Evolutionary conservation across 148 eudicot species (phyloP), one percentile per base, ranked within the genome.

Genomic region (Nepenthes gracilis): DNA sequence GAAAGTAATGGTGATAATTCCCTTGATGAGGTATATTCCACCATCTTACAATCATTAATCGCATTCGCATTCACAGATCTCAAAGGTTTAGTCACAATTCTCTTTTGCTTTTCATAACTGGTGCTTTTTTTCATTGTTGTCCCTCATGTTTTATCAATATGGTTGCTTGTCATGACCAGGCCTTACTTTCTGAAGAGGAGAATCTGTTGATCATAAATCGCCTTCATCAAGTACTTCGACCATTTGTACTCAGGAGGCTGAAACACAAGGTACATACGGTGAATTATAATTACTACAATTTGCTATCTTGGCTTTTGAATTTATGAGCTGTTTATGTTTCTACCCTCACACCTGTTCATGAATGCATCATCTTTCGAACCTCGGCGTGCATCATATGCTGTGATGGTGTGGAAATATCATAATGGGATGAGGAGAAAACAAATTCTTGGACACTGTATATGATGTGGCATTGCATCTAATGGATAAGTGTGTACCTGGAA

Each of bases 211-310:
- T 93, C 73, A 93, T 93, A 54, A 93, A 93, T 50, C 99, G 99
- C 61, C 91, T 93, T 73, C 99, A 93, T 74, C 99, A 93, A 88
- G 99, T 93, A 81, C 79, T 93, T 67, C 89, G 99, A n/a, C 99
- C 99, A 63, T 93, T 93, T 82, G 99, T 93, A 50, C 92, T 93
- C 32, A 68, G 99, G 64, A 82, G 99, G 72, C 85, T 93, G 64
- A 93, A 93, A 67, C 99, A 93, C 80, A 93, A 93, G 98, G 98
- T 92, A 59, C 23, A 35, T 68, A 10, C 34, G 7, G 51, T 43
- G 13, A 4, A 51, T 35, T 43, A 6, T 2, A 23, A 23, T 23
- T 23, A 23, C 23, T 23, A 23, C 23, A 23, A 23, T 23, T 23
- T 23, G 23, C 23, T 23, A 23, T 23, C 23, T 0, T 23, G 23